These are phyloP conservation scores for Delonix regia DNA, from an alignment of 306 rosid species.

Conservation along the genomic window DNA sequence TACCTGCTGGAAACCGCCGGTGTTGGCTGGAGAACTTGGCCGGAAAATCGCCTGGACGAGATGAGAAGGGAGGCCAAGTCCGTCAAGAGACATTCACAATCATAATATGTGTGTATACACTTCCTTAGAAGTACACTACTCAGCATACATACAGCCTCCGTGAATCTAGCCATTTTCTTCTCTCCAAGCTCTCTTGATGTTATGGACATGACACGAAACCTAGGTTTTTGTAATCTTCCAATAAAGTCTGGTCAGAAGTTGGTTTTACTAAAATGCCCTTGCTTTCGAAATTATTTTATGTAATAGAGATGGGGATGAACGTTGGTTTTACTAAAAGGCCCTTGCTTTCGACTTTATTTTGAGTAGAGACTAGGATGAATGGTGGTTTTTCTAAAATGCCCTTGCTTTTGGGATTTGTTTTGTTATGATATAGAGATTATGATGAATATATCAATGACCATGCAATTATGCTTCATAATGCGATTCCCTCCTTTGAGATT, in stretches of 20 bases:
- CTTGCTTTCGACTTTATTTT: not conserved
- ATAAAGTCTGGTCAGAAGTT: not conserved
- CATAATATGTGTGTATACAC: slow-evolving; percentile 47
- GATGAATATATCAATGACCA: not conserved
- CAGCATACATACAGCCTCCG: slow-evolving; percentile 45
- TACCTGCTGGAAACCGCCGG: slow-evolving; percentile 43
- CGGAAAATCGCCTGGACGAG: slow-evolving; percentile 49
- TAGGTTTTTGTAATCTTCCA: not conserved
- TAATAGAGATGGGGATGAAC: no score
- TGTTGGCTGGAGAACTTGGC: slow-evolving; percentile 37
- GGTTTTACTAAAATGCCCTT: slow-evolving; percentile 42
- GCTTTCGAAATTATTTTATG: not conserved
- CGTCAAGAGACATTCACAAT: slow-evolving; percentile 40
- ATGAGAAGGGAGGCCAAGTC: slow-evolving; percentile 47
- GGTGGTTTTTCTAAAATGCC: slow-evolving; percentile 41
- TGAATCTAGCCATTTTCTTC: slow-evolving; percentile 43
- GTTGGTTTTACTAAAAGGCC: slow-evolving; percentile 39
- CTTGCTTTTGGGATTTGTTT: not conserved
- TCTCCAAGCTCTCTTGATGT: not conserved
- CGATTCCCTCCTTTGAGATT: no score
- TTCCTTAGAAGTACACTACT: slow-evolving; percentile 58
- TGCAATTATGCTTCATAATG: not conserved
- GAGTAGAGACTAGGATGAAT: no score
- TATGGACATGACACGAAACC: slow-evolving; percentile 19
- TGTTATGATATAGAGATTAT: not conserved